A percentile compares a stretch with the other conserved stretches of the same genome.
Conservation (phyloP, 2,329 filamentous ascomycete species). For the Phoma sp. region DNA sequence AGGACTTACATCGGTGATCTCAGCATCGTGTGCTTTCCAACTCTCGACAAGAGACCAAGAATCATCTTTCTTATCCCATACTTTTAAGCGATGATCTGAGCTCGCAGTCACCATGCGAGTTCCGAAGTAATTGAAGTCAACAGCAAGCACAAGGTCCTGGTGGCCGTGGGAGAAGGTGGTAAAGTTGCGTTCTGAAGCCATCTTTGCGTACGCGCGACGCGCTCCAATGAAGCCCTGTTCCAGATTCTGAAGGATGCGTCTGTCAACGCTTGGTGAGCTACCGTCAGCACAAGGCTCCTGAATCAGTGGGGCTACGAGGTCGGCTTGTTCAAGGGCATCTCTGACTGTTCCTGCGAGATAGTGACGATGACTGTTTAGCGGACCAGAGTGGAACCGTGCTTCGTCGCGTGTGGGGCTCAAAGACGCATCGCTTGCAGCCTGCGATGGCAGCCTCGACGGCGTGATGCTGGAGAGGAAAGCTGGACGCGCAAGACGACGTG, state of each 20-base stretch:
- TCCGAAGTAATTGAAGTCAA: slow-evolving; percentile 91
- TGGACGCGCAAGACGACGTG: slow-evolving; percentile 40
- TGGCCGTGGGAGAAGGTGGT: slow-evolving; percentile 75
- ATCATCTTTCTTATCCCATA: slow-evolving; percentile 81
- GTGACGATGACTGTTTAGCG: slow-evolving; percentile 32
- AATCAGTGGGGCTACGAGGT: slow-evolving; percentile 42
- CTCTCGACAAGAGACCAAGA: slow-evolving; percentile 84
- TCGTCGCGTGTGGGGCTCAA: slow-evolving; percentile 43
- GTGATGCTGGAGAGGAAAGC: slow-evolving; percentile 45
- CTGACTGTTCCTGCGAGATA: slow-evolving; percentile 36
- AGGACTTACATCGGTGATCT: slow-evolving; percentile 78
- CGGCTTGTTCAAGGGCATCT: slow-evolving; percentile 41
- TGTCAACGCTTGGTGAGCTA: slow-evolving; percentile 31
- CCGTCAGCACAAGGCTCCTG: slow-evolving; percentile 46
- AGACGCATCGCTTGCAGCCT: slow-evolving; percentile 48
- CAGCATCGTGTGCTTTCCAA: slow-evolving; percentile 88
- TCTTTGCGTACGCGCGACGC: slow-evolving; percentile 39
- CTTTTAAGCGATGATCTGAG: slow-evolving; percentile 89
- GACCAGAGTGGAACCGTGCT: slow-evolving; percentile 38
- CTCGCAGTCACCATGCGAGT: slow-evolving; percentile 90
- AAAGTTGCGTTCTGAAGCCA: slow-evolving; percentile 50
- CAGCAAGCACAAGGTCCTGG: slow-evolving; percentile 80
- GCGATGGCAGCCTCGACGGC: slow-evolving; percentile 46
- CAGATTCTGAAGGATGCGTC: slow-evolving; percentile 35
- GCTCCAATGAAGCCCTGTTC: slow-evolving; percentile 38